A percentile compares a stretch with the other conserved stretches of the same genome.
These are phyloP conservation scores for sunflower (Helianthus annuus) DNA, from an alignment of 129 eudicot species.

Conservation along the genomic window DNA sequence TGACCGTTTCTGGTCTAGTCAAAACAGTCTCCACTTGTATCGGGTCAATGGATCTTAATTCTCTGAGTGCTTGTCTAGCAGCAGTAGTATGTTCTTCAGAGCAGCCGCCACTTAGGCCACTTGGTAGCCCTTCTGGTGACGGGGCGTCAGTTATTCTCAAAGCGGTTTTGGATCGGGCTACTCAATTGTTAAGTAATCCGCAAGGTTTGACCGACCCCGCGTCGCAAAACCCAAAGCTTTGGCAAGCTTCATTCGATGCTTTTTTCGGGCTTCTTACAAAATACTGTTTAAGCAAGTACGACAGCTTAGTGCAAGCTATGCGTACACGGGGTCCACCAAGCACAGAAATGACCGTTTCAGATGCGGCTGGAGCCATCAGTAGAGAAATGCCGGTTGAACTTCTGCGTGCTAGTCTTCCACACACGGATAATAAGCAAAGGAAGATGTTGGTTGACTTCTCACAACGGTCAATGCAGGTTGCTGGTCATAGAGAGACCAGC, in stretches of 20 bases:
- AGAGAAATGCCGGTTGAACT: slow-evolving; percentile 98
- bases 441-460: slow-evolving; percentile 70
- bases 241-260: slow-evolving; percentile 95
- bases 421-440: slow-evolving; percentile 76
- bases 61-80: slow-evolving; percentile 93
- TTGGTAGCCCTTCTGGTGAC: slow-evolving; percentile 88
- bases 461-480: slow-evolving; percentile 81
- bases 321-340: slow-evolving; percentile 35
- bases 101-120: slow-evolving; percentile 96
- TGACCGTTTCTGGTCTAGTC: slow-evolving; percentile 46
- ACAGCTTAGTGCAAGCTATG: slow-evolving; percentile 74
- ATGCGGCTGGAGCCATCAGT: slow-evolving; percentile 71
- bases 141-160: slow-evolving; percentile 76
- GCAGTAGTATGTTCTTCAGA: slow-evolving; percentile 97
- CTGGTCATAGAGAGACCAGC: slow-evolving; percentile 53
- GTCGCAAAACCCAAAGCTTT: slow-evolving; percentile 65
- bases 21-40: slow-evolving; percentile 62
- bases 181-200: slow-evolving; percentile 41
- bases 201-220: slow-evolving; percentile 36
- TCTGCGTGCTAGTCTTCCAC: slow-evolving; percentile 92
- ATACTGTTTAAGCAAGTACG: slow-evolving; percentile 83
- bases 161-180: slow-evolving; percentile 77
- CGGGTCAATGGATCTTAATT: slow-evolving; percentile 80
- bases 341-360: slow-evolving; percentile 49
- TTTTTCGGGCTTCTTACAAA: slow-evolving; percentile 84